Base-by-base conservation (phyloP, 2,329 filamentous ascomycete species). In the Paradendryphiella salina region DNA sequence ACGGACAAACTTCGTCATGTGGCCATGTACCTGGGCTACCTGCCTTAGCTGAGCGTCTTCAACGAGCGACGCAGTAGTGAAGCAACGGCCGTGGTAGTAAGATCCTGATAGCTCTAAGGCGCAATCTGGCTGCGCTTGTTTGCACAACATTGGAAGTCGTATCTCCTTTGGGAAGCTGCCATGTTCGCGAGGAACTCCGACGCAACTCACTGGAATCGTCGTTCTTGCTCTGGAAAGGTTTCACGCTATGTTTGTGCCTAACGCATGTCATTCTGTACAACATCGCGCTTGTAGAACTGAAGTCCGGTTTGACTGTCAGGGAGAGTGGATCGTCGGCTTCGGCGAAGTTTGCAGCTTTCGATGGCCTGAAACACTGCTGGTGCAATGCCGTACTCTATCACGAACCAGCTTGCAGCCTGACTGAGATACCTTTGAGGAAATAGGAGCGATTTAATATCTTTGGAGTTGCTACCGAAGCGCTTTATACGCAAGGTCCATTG, bases 341-440 rank as follows among this genome's bases (percentile, higher is more conserved):
- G 17, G 34, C 39, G 46, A 32, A 21, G 44, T 42, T 35, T 11
- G n/a, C 18, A 43, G 23, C n/a, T 49, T 29, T 38, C 45, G 23
- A 28, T 38, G 39, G 35, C 33, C 42, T 49, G 52, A 54, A 58
- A 53, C 50, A 45, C 15, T 32, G 36, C 40, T 46, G 50, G 43
- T 49, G 39, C 45, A 26, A 49, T 34, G 21, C 43, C 28, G 38
- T 43, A 38, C 45, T 47, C 41, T 29, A 39, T 33, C 35, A 41
- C 37, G 28, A 29, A 21, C 39, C 26, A 53, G 41, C 18, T 34
- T 31, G 31, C 29, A 36, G 28, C 28, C 38, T 47, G 20, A 41
- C 34, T 29, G 42, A 21, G 33, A 48, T n/a, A 17, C 15, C 17
- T 38, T 52, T 37, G 39, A 21, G 42, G 26, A 39, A 39, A 45